Conservation (phyloP, 2,329 filamentous ascomycete genomes). For the Furcasterigmium furcatum region DNA sequence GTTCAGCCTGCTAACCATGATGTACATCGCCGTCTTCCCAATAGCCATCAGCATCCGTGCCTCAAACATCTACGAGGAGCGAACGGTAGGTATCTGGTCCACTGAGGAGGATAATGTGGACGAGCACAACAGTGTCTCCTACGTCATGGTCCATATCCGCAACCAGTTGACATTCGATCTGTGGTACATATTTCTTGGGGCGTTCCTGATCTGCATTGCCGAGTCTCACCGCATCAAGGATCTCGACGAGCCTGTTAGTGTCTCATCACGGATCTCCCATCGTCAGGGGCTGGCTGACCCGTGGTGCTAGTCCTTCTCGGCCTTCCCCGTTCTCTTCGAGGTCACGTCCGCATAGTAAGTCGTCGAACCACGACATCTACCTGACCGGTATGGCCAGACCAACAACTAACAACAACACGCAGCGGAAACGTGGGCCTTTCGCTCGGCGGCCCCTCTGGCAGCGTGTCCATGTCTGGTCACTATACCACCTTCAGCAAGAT, state of each 20-base stretch:
- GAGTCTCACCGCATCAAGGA: conserved; percentile 3
- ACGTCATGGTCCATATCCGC: conserved; percentile 27
- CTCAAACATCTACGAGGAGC: conserved; percentile 60
- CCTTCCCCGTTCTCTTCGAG: conserved; percentile 28
- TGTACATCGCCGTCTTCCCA: conserved; percentile 62
- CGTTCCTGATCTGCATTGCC: conserved; percentile 29
- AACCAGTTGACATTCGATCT: conserved; percentile 37
- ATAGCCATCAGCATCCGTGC: conserved; percentile 59
- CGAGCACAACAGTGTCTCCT: conserved; percentile 15
- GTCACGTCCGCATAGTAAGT: conserved; percentile 29
- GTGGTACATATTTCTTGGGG: conserved; percentile 35
- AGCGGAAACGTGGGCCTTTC: conserved; percentile 32
- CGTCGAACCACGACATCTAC: background rate
- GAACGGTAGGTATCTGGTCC: conserved; percentile 54
- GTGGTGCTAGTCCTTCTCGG: conserved; percentile 18
- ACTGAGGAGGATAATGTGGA: conserved; percentile 17
- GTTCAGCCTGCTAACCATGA: conserved; percentile 59
- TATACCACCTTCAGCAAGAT: conserved; percentile 28
- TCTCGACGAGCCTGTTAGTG: conserved; percentile 1
- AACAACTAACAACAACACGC: conserved; percentile 2
- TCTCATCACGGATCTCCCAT: background rate
- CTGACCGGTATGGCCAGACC: background rate
- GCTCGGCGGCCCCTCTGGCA: conserved; percentile 26
- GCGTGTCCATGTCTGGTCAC: conserved; percentile 23
- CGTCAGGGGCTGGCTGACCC: background rate